Base-by-base conservation (phyloP, 257 asterid species). In the Coffea eugenioides region DNA sequence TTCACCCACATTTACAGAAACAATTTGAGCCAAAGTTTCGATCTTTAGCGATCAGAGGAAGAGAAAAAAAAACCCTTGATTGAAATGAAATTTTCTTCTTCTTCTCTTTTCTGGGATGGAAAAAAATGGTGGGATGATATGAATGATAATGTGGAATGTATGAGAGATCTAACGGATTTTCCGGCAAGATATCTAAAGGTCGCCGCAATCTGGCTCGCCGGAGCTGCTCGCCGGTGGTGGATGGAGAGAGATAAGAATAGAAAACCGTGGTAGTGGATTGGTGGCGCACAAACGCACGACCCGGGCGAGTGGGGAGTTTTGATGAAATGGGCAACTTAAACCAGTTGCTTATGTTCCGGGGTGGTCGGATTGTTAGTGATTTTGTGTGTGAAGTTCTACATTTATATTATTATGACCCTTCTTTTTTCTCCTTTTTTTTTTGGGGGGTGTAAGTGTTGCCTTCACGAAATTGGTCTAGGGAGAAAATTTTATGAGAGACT, bases 121-220 rank as follows among this genome's bases (percentile, higher is more conserved):
- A 65, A n/a, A 48, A 57, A 61, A 23, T 52, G 31, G 23, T 15
- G 68, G 56, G 20, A 51, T 18, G 13, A 65, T 41, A 15, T 20
- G 74, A 49, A 39, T 27, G 45, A 6, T 31, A 80, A 80, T 78
- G 84, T 36, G 67, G 66, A 54, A 79, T 46, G 69, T 23, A 64
- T n/a, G 45, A 36, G 81, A 82, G 84, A 82, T 77, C 85, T 77
- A 52, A 56, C 9, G 10, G 13, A 25, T 65, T 43, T 59, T 49
- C 78, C 71, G 84, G 73, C 77, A 74, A 71, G 64, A 18, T 54
- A 78, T 2, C 23, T 18, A 62, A 20, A 25, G 39, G 48, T 81
- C 76, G 80, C 88, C 87, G 88, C 87, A 79, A 81, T 83, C 85
- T 79, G 81, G 65, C 23, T n/a, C 51, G 84, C 76, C 77, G 80